Base-by-base conservation (phyloP, 2,329 filamentous ascomycete species). In the Claviceps digitariae region DNA sequence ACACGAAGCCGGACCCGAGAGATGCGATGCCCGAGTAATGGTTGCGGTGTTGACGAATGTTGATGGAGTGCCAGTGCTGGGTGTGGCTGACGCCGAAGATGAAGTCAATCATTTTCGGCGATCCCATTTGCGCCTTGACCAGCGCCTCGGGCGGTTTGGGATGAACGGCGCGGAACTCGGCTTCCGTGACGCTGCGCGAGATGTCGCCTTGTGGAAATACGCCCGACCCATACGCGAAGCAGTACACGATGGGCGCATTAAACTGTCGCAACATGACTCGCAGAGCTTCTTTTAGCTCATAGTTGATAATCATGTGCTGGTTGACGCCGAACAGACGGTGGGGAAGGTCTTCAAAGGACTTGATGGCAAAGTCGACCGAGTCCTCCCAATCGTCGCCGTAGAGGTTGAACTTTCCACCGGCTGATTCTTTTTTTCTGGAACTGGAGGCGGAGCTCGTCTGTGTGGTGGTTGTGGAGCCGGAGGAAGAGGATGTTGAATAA, bases 71-170 rank as follows among this genome's bases (percentile, higher is more conserved):
- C 88, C 91, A 98, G 70, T 98, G 93, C 65, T 98, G 87, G 1
- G 87, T 89, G 67, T 95, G 88, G 1, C 87, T 88, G 12, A 97
- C 91, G 27, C 91, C 93, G 66, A 98, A 93, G 60, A 98, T 94
- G 66, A 98, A 95, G 70, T 98, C 93, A 58, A 98, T 95, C 84
- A 97, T 95, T 72, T 96, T 96, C 13, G 89, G 89, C 1, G 83
- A 83, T 31, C 88, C 87, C 62, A 88, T 84, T 68, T 97, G 91
- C 59, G 90, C 87, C 60, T 89, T 87, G 59, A 86, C 75, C 8
- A 97, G 83, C 1, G 88, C 87, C 51, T 82, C 75, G 1, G 90
- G 88, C 1, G 91, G 84, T 56, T 90, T 84, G 7, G 90, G 85
- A 64, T 97, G 91, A 25, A 90, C 80, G 21, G 83, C 81, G 55